These are phyloP conservation scores for Davidsoniella australis DNA, from an alignment of 2,329 filamentous ascomycete genomes.

Conservation along the genomic window DNA sequence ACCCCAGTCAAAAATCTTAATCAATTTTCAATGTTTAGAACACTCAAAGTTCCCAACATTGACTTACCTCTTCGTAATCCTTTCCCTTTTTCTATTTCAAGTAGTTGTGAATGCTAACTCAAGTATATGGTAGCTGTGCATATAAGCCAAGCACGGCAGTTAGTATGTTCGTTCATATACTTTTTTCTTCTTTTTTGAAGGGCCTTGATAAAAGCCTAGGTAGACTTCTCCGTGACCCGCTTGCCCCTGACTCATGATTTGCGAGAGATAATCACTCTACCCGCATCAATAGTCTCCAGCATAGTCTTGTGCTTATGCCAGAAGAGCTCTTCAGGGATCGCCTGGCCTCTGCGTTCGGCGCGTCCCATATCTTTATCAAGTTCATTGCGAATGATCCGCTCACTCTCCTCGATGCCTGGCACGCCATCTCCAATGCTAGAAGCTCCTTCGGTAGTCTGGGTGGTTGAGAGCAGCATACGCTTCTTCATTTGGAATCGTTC, in stretches of 20 bases:
- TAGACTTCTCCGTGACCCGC: neutral
- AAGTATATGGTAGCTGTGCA: no score
- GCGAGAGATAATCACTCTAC: slow-evolving; percentile 36
- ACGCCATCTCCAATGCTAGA: slow-evolving; percentile 30
- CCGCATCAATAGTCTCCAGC: slow-evolving; percentile 39
- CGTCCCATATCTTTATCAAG: slow-evolving; percentile 47
- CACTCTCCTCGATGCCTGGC: slow-evolving; percentile 32
- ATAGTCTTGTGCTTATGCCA: slow-evolving; percentile 44
- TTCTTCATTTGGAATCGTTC: slow-evolving; percentile 71
- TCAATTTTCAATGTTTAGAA: no score
- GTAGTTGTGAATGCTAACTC: no score
- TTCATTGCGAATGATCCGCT: slow-evolving; percentile 45
- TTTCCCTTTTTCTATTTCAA: no score
- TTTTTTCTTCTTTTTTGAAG: no score
- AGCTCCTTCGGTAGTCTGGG: slow-evolving; percentile 49
- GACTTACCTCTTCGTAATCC: no score
- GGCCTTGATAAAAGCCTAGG: no score
- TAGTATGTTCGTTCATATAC: no score
- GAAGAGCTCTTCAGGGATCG: slow-evolving; percentile 35
- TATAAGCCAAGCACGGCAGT: no score
- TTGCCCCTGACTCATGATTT: slow-evolving; percentile 14
- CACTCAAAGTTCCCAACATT: no score
- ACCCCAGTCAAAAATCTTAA: no score
- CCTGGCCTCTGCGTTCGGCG: slow-evolving; percentile 21
- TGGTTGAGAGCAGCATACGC: slow-evolving; percentile 41